These are phyloP conservation scores for Misopates orontium DNA, from an alignment of 257 asterid genomes.

Conservation along the genomic window DNA sequence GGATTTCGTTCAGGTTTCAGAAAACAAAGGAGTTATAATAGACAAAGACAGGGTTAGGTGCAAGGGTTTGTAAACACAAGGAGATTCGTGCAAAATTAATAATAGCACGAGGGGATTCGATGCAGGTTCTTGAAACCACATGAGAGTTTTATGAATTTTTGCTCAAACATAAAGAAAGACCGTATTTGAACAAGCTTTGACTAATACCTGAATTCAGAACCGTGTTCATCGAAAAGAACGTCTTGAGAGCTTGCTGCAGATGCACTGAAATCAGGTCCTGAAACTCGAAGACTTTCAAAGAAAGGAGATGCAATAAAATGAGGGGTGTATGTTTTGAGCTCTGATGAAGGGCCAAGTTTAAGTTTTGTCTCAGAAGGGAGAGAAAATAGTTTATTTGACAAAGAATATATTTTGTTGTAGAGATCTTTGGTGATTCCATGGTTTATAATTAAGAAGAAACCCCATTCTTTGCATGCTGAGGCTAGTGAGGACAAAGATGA, in stretches of 20 bases:
- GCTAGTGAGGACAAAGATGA: slow-evolving; percentile 46
- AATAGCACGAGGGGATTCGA: too few species aligned
- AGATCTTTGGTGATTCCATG: slow-evolving; percentile 70
- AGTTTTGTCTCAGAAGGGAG: slow-evolving; percentile 55
- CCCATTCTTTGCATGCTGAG: slow-evolving; percentile 69
- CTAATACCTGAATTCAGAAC: slow-evolving; percentile 53
- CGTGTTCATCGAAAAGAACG: slow-evolving; percentile 31
- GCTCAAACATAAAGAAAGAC: too few species aligned
- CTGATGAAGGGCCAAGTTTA: slow-evolving; percentile 57
- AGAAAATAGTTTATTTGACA: slow-evolving; percentile 44
- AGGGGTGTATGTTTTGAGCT: slow-evolving; percentile 62
- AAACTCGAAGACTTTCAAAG: slow-evolving; percentile 65
- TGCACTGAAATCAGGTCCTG: slow-evolving; percentile 55
- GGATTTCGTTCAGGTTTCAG: too few species aligned
- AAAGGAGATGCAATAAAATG: slow-evolving; percentile 76
- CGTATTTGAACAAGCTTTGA: neutral
- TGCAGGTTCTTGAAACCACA: too few species aligned
- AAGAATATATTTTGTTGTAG: slow-evolving; percentile 44
- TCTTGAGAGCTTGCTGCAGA: slow-evolving; percentile 51
- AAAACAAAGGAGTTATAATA: too few species aligned
- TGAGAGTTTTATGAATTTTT: too few species aligned
- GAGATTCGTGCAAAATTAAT: too few species aligned
- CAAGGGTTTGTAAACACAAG: too few species aligned
- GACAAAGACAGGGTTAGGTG: too few species aligned
- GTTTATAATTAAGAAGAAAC: slow-evolving; percentile 63